Base-by-base conservation (phyloP, 352 stramenopile species). In the Globisporangium spinosum region DNA sequence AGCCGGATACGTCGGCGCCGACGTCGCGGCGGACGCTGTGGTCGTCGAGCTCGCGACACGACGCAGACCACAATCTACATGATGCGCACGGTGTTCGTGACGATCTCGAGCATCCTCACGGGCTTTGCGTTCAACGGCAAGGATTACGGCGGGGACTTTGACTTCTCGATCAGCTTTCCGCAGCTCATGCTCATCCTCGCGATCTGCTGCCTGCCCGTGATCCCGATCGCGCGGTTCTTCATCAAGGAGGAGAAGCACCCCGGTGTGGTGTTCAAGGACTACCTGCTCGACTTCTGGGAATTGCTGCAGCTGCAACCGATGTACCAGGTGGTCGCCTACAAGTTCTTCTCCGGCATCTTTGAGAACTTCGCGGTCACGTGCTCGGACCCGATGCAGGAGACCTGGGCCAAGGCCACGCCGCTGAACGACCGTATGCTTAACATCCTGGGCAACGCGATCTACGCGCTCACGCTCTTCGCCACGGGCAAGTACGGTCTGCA, bases 271-370 rank as follows among this genome's bases (percentile, higher is more conserved):
- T 80, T 87, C 59, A 60, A 58, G 45, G 66, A 64, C 51, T 87
- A 89, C 68, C 7, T 80, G 15, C 64, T 25, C 4, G 60, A 78
- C 8, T 56, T 88, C 2, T 90, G 76, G 74, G 40, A 27, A 15
- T 63, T 80, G 1, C 27, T 89, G 6, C 71, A 89, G 70, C 70
- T 51, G 5, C 69, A 70, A 17, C 70, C 77, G 3, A 64, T 90
- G 70, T 85, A 83, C 71, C 76, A 83, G 56, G 72, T 83, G 51
- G 77, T 83, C 38, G 74, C 74, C 15, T 83, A 81, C 69, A 80
- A 75, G 40, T 81, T 82, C 56, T 78, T 80, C 45, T 77, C 72
- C 0, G 75, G 75, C 15, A 70, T 84, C 10, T 78, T 79, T n/a
- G 65, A 72, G 40, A 75, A 63, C 66, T 79, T 83, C 45, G 74